Evolutionary conservation across 371 early-diverging fungal genomes (phyloP), one percentile per base, ranked within the genome.

Genomic region (Circinella umbellata): DNA sequence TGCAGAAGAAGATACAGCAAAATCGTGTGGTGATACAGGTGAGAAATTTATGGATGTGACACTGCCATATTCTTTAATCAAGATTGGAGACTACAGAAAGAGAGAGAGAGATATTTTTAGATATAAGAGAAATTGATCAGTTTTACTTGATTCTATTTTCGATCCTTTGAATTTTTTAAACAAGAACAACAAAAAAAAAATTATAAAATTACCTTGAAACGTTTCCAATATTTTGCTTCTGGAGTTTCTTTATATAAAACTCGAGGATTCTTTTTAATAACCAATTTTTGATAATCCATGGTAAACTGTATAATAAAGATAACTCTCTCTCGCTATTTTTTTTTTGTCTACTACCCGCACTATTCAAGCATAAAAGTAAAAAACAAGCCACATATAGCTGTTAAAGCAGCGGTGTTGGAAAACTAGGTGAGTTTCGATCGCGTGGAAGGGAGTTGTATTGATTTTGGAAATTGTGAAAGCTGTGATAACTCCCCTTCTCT

Each of bases 1-100:
- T 61, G 96, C 86, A 35, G 97, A 95, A 15, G 93, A 88, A 10
- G 97, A 91, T 35, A 96, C 94, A 15, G 94, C 93, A 76, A 97
- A 93, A 76, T 95, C 94, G 77, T 94, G 86, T 9, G 97, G 97
- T 66, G 88, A 79, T n/a, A 86, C 73, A 38, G 92, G 93, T 64
- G 93, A 93, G 76, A 96, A 98, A 76, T 92, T 86, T 27, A 97
- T 88, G 36, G 92, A 90, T 37, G 92, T 89, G 61, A 97, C 90
- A 34, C 94, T 86, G 10, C 91, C 94, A 76, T 89, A 92, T 80
- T 97, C 98, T 81, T 95, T 95, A 74, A 96, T 86, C 17, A 94
- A 78, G 54, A 92, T 88, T 13, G 95, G 96, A 17, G 91, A 88
- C 95, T 90, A 76, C 13, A 27, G 27, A n/a, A n/a, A n/a, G n/a